These are phyloP conservation scores for Agrocybe chaxingu DNA, from an alignment of 768 basidiomycete genomes.

Conservation along the genomic window DNA sequence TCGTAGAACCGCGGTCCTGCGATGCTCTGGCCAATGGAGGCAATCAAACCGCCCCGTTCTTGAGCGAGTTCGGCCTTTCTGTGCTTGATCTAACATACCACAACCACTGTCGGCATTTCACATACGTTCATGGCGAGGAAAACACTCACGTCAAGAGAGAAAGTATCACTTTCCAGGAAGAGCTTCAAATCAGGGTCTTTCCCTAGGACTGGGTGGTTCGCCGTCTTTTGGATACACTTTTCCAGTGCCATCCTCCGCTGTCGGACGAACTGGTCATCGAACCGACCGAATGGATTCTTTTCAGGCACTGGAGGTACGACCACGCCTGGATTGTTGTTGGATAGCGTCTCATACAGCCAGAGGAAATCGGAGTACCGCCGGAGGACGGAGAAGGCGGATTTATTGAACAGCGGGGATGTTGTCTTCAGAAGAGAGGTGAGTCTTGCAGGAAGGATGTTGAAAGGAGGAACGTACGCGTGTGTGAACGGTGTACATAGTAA, in stretches of 20 bases:
- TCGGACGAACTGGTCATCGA: slow-evolving; percentile 88
- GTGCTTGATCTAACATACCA: slow-evolving; percentile 71
- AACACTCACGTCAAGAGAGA: slow-evolving; percentile 77
- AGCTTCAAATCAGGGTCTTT: slow-evolving; percentile 86
- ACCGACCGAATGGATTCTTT: slow-evolving; percentile 91
- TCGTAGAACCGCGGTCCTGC: slow-evolving; percentile 83
- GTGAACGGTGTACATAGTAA: slow-evolving; percentile 96
- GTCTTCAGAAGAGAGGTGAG: slow-evolving; percentile 45
- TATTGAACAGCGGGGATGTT: slow-evolving; percentile 79
- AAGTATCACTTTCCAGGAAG: slow-evolving; percentile 92
- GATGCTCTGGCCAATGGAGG: slow-evolving; percentile 76
- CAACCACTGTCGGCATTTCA: background rate
- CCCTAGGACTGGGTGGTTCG: slow-evolving; percentile 85
- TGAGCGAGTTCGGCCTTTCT: slow-evolving; percentile 73
- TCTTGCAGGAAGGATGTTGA: slow-evolving; percentile 1
- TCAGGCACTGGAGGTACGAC: slow-evolving; percentile 96
- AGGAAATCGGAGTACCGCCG: slow-evolving; percentile 98
- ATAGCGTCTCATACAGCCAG: slow-evolving; percentile 91
- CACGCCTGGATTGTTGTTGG: slow-evolving; percentile 91
- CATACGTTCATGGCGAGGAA: background rate
- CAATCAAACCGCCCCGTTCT: slow-evolving; percentile 81
- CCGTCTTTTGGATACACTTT: slow-evolving; percentile 89
- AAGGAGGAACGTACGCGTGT: slow-evolving; percentile 58
- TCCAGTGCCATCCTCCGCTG: slow-evolving; percentile 83
- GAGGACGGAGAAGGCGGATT: slow-evolving; percentile 86